phyloP scores from a whole-genome alignment of 345 rosid genomes.

The Carallia pectinifolia region DNA sequence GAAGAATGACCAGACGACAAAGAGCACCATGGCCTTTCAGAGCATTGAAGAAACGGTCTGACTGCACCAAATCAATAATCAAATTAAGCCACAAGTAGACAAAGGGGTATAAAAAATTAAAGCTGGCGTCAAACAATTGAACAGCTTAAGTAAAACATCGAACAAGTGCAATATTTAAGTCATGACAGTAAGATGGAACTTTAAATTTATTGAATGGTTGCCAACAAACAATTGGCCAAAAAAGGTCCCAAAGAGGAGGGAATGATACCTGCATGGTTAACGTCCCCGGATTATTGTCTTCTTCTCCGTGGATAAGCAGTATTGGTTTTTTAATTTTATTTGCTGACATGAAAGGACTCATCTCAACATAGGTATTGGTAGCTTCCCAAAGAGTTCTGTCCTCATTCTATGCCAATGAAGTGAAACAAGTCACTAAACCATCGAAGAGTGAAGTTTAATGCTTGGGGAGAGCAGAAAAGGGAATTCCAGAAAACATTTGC shows the following conservation, averaged over 20 bases:
- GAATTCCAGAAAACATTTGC: not conserved
- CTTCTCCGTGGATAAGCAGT: conserved; percentile 96
- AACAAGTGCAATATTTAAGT: not conserved
- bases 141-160: conserved; percentile 4
- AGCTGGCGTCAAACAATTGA: conserved; percentile 10
- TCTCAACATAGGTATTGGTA: conserved; percentile 68
- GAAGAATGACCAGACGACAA: conserved; percentile 82
- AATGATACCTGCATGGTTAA: conserved; percentile 90
- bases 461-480: not conserved
- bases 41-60: conserved; percentile 93
- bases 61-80: conserved; percentile 44
- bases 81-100: conserved; percentile 15
- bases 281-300: conserved; percentile 95
- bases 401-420: conserved; percentile 58
- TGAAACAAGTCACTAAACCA: conserved; percentile 13
- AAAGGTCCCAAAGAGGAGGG: not conserved
- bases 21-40: conserved; percentile 95
- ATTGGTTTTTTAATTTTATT: conserved; percentile 93
- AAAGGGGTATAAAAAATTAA: conserved; percentile 2
- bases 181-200: not conserved
- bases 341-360: conserved; percentile 98
- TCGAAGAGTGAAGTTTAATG: conserved; percentile 10
- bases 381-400: conserved; percentile 99
- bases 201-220: not conserved
- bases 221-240: not conserved